These are phyloP conservation scores for Protomyces arabidopsidicola DNA, from an alignment of 1,139 yeast species.

Conservation along the genomic window DNA sequence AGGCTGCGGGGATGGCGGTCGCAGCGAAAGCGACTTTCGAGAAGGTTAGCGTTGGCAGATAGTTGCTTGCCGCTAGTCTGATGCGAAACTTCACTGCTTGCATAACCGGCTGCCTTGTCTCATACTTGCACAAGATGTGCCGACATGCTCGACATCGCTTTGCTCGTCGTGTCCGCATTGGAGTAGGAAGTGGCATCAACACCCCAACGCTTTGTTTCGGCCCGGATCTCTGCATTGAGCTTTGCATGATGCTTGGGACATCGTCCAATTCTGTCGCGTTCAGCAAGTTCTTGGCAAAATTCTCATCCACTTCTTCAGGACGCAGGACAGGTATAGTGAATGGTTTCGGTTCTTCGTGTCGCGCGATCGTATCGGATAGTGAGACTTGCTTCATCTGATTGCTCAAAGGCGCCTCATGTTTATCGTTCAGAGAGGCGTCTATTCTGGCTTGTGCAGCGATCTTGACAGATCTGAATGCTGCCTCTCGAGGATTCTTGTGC, in stretches of 20 bases:
- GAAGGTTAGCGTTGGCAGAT: neutral
- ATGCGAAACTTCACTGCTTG: neutral
- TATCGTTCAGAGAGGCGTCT: neutral
- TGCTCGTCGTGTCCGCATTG: constrained; percentile 33
- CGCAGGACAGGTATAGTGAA: neutral
- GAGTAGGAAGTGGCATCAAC: constrained; percentile 30
- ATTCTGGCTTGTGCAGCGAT: neutral
- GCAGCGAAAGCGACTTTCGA: neutral
- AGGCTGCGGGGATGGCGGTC: neutral
- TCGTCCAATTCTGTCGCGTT: neutral
- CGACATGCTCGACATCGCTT: constrained; percentile 34
- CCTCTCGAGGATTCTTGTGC: neutral
- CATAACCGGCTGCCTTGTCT: constrained; percentile 13
- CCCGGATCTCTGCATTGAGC: neutral
- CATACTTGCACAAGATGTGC: constrained; percentile 34
- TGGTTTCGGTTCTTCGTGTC: neutral
- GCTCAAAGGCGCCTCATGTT: neutral
- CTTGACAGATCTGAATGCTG: neutral
- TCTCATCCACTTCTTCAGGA: neutral
- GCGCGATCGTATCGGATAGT: neutral
- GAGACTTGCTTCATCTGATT: neutral
- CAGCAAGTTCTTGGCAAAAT: neutral
- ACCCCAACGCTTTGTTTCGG: neutral
- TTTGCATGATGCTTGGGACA: neutral
- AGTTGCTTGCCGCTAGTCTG: neutral